phyloP scores from a whole-genome alignment of 2,329 filamentous ascomycete species.

The Ustulina deusta region DNA sequence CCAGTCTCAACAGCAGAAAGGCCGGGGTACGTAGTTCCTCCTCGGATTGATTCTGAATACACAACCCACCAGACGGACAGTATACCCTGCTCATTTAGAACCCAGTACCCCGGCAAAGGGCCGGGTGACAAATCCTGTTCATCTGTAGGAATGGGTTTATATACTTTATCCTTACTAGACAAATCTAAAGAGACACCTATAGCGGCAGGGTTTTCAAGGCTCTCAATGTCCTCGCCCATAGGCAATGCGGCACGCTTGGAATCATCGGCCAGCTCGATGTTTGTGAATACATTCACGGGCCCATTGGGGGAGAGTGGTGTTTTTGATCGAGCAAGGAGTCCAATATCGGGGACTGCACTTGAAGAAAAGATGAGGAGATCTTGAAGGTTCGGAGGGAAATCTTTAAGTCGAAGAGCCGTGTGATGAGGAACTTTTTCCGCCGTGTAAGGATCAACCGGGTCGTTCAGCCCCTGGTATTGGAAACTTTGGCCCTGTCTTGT shows the following conservation, averaged over 20 bases:
- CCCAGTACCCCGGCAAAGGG: slow-evolving; percentile 85
- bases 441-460: slow-evolving; percentile 80
- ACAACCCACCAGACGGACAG: slow-evolving; percentile 91
- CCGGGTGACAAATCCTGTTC: slow-evolving; percentile 82
- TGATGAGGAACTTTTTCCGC: slow-evolving; percentile 78
- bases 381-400: slow-evolving; percentile 83
- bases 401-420: slow-evolving; percentile 79
- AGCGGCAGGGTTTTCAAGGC: slow-evolving; percentile 80
- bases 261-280: slow-evolving; percentile 78
- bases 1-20: slow-evolving; percentile 64
- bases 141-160: slow-evolving; percentile 80
- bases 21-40: slow-evolving; percentile 78
- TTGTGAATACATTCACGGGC: slow-evolving; percentile 76
- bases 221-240: slow-evolving; percentile 73
- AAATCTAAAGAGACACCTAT: slow-evolving; percentile 86
- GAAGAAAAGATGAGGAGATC: slow-evolving; percentile 87
- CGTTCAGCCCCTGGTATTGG: slow-evolving; percentile 78
- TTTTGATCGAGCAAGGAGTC: slow-evolving; percentile 80
- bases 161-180: slow-evolving; percentile 82
- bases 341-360: slow-evolving; percentile 82
- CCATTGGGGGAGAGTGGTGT: slow-evolving; percentile 72
- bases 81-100: slow-evolving; percentile 89
- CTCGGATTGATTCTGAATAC: slow-evolving; percentile 85
- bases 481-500: slow-evolving; percentile 74
- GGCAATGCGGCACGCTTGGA: slow-evolving; percentile 80